Percentiles rank a stretch among this genome's conserved stretches.
Conservation (phyloP, 2,329 filamentous ascomycete species). For the Balansia obtecta region DNA sequence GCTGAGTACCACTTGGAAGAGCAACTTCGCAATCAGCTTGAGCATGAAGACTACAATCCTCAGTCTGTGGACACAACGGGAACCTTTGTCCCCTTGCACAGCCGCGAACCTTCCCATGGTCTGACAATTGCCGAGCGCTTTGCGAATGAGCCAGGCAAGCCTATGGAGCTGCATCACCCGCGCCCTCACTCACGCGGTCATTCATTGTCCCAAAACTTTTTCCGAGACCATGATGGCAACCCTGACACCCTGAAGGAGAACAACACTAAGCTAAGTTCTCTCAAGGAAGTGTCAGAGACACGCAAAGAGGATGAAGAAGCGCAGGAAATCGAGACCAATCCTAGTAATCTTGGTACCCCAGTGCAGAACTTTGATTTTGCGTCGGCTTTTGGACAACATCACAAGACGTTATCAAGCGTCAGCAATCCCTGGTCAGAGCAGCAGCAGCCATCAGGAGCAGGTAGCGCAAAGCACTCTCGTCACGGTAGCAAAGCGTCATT, state of each 20-base stretch:
- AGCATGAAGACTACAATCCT: conserved; percentile 66
- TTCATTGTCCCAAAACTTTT: conserved; percentile 56
- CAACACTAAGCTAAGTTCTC: conserved; percentile 25
- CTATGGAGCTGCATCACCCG: conserved; percentile 54
- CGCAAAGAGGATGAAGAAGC: conserved; percentile 34
- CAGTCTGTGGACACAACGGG: conserved; percentile 24
- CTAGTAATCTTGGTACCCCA: conserved; percentile 58
- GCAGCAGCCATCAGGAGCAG: conserved; percentile 29
- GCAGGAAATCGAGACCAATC: conserved; percentile 61
- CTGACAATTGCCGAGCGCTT: conserved; percentile 38
- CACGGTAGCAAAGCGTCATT: conserved; percentile 59
- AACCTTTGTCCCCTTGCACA: conserved; percentile 21
- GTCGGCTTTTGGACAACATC: conserved; percentile 33
- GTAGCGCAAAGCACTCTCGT: conserved; percentile 27
- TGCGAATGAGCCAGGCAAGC: conserved; percentile 39
- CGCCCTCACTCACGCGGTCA: conserved; percentile 63
- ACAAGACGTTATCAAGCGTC: conserved; percentile 40
- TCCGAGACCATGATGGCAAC: conserved; percentile 40
- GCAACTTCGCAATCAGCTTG: conserved; percentile 64
- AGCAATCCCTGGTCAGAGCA: conserved; percentile 54
- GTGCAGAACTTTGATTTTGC: conserved; percentile 36
- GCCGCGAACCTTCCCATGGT: conserved; percentile 36
- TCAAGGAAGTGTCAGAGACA: conserved; percentile 28
- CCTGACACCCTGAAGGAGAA: conserved; percentile 26
- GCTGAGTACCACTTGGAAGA: conserved; percentile 77